Conservation (phyloP, 306 rosid genomes). For the Pterocarpus macrocarpus region DNA sequence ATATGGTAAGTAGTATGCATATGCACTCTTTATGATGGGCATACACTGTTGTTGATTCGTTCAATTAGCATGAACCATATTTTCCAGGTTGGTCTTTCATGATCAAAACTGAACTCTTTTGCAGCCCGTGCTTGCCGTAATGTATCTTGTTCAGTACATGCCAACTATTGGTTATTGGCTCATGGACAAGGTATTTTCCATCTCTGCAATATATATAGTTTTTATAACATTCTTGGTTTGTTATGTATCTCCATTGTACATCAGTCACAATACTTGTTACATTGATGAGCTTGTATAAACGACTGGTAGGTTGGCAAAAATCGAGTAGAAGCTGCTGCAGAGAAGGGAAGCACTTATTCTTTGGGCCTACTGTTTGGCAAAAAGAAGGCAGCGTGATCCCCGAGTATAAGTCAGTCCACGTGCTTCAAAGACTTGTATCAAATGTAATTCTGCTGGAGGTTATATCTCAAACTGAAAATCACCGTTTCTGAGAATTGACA, state of each 20-base stretch:
- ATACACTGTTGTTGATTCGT: slow-evolving; percentile 5
- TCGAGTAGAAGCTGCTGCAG: slow-evolving; percentile 85
- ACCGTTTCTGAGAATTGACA: slow-evolving; percentile 12
- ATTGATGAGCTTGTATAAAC: slow-evolving; percentile 23
- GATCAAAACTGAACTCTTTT: slow-evolving; percentile 36
- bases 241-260: not conserved
- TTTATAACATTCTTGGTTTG: not conserved
- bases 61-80: slow-evolving; percentile 18
- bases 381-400: slow-evolving; percentile 64
- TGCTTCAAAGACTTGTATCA: slow-evolving; percentile 17
- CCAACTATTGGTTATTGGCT: slow-evolving; percentile 90
- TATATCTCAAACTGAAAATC: slow-evolving; percentile 6
- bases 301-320: slow-evolving; percentile 72
- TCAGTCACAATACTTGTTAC: slow-evolving; percentile 2
- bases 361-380: slow-evolving; percentile 75
- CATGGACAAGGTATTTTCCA: slow-evolving; percentile 86
- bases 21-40: slow-evolving; percentile 17
- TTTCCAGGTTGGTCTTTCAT: not conserved
- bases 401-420: not conserved
- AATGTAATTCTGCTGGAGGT: not conserved
- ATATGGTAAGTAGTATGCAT: slow-evolving; percentile 15
- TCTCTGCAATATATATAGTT: slow-evolving; percentile 4
- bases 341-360: slow-evolving; percentile 82
- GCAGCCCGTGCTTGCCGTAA: slow-evolving; percentile 90
- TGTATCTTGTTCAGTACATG: slow-evolving; percentile 94